These are phyloP conservation scores for Rhododendron molle DNA, from an alignment of 148 eudicot species.

Conservation along the genomic window DNA sequence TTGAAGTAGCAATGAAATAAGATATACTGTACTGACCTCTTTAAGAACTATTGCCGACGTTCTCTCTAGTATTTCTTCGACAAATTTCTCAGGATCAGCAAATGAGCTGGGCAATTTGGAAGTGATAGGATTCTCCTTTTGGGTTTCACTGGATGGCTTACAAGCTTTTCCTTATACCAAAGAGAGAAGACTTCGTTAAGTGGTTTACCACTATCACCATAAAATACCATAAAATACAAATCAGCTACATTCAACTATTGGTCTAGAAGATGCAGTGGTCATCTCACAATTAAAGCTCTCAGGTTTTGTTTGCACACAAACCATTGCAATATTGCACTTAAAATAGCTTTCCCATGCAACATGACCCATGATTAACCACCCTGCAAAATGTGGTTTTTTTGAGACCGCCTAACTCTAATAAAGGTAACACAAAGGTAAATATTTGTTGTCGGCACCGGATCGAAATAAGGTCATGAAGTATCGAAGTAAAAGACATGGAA, in stretches of 20 bases:
- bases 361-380: background rate
- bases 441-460: background rate
- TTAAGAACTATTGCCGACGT: conserved; percentile 56
- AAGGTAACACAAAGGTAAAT: background rate
- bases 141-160: conserved; percentile 35
- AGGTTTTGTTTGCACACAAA: background rate
- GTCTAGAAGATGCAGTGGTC: background rate
- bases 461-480: background rate
- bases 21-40: conserved; percentile 43
- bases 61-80: conserved; percentile 59
- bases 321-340: background rate
- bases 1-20: background rate
- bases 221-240: background rate
- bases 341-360: background rate
- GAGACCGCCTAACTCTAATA: background rate
- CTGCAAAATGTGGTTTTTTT: background rate
- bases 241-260: background rate
- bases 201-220: background rate
- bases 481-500: background rate
- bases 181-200: conserved; percentile 2
- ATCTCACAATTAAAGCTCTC: background rate
- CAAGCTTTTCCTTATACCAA: conserved; percentile 38
- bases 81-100: conserved; percentile 54
- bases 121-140: conserved; percentile 38
- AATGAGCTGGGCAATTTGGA: conserved; percentile 23